Evolutionary conservation across 2,329 filamentous ascomycete genomes (phyloP).

Genomic region (Diplocarpon mali): DNA sequence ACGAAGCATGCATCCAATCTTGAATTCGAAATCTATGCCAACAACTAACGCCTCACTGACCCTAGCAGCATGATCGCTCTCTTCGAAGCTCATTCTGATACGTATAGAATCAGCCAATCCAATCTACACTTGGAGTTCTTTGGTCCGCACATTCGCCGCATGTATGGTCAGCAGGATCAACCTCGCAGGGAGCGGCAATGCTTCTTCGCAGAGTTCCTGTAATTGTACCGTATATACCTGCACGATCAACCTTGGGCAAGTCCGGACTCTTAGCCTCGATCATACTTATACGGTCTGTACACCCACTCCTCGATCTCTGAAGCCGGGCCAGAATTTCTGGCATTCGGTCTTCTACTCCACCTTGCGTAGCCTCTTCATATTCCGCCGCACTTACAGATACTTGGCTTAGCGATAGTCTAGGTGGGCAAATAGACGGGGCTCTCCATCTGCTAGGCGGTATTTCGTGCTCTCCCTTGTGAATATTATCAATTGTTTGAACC

Average conservation of each 20-base stretch:
- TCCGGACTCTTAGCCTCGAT: slow-evolving; percentile 8
- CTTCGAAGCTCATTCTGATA: slow-evolving; percentile 1
- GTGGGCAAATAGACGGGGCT: slow-evolving; percentile 15
- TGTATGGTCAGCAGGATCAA: slow-evolving; percentile 3
- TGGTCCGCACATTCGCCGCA: slow-evolving; percentile 14
- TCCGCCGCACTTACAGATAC: slow-evolving; percentile 3
- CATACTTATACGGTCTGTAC: slow-evolving; percentile 5
- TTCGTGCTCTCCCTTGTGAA: slow-evolving; percentile 11
- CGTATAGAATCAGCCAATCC: slow-evolving; percentile 8
- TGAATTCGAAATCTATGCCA: background rate
- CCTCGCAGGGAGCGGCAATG: background rate
- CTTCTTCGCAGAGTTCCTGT: slow-evolving; percentile 5
- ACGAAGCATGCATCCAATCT: too few relatives aligned
- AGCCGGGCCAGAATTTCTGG: background rate
- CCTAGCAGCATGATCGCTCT: too few relatives aligned
- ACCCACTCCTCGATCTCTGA: slow-evolving; percentile 3
- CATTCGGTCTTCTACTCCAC: background rate
- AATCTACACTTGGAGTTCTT: slow-evolving; percentile 16
- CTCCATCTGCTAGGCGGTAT: slow-evolving; percentile 7
- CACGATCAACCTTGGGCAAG: slow-evolving; percentile 4
- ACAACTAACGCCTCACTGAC: background rate
- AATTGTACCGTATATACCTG: slow-evolving; percentile 11
- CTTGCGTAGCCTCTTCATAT: background rate
- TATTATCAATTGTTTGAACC: slow-evolving; percentile 16
- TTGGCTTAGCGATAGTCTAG: slow-evolving; percentile 7